These are phyloP conservation scores for Musa beccarii DNA, from an alignment of 176 grass and related monocot species.

Conservation along the genomic window DNA sequence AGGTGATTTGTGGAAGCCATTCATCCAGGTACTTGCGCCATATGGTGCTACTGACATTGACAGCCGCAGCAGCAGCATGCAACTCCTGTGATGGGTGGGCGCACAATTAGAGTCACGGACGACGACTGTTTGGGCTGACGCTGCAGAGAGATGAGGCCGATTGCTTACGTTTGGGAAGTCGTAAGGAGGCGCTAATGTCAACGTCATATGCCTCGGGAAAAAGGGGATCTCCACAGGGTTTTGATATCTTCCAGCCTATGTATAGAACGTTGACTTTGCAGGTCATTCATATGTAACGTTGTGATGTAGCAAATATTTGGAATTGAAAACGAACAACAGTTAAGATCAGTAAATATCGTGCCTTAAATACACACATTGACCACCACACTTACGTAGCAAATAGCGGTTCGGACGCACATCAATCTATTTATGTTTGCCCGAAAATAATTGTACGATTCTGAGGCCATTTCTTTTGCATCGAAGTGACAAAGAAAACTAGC, in stretches of 20 bases:
- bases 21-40: conserved; percentile 12
- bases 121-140: background rate
- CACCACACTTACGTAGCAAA: no score
- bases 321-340: no score
- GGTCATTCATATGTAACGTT: background rate
- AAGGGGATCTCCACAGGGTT: conserved; percentile 26
- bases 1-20: conserved; percentile 11
- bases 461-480: no score
- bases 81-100: conserved; percentile 3
- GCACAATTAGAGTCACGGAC: background rate
- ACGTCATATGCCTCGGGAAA: background rate
- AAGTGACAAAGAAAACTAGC: no score
- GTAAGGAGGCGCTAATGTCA: conserved; percentile 17
- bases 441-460: no score
- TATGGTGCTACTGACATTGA: conserved; percentile 14
- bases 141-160: no score
- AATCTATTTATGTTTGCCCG: no score
- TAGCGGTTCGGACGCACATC: no score
- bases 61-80: conserved; percentile 13
- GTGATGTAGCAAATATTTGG: no score
- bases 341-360: no score
- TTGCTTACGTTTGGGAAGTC: conserved; percentile 14
- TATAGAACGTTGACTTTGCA: background rate
- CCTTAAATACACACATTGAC: no score
- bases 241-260: conserved; percentile 13